These are phyloP conservation scores for Physaria fendleri DNA, from an alignment of 345 rosid species.

Conservation along the genomic window DNA sequence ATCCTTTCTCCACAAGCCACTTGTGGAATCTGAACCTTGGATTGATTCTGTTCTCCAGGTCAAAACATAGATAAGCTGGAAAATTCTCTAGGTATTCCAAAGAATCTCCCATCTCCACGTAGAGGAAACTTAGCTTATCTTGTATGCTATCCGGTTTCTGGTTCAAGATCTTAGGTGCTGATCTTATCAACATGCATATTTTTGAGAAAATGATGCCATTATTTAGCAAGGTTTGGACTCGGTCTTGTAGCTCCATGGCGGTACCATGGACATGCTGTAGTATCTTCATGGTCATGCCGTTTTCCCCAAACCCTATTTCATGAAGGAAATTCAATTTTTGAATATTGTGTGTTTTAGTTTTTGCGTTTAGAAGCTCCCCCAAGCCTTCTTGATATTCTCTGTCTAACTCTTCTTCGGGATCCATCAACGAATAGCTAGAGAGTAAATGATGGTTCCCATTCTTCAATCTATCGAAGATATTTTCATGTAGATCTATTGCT, in stretches of 20 bases:
- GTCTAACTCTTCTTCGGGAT: slow-evolving; percentile 41
- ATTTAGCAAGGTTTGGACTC: slow-evolving; percentile 39
- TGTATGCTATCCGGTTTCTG: slow-evolving; percentile 46
- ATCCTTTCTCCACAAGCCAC: slow-evolving; percentile 50
- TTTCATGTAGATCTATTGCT: slow-evolving; percentile 35
- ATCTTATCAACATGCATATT: slow-evolving; percentile 36
- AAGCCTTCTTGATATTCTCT: slow-evolving; percentile 36
- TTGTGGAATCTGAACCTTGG: slow-evolving; percentile 49
- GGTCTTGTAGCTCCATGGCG: slow-evolving; percentile 39
- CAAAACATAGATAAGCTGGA: slow-evolving; percentile 55
- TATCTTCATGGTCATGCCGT: slow-evolving; percentile 41
- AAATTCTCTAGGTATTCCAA: slow-evolving; percentile 41
- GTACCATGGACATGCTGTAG: slow-evolving; percentile 47
- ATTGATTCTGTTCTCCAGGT: slow-evolving; percentile 56
- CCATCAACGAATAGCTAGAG: slow-evolving; percentile 34
- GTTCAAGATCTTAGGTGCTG: slow-evolving; percentile 50
- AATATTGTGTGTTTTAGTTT: slow-evolving; percentile 35
- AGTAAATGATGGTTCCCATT: slow-evolving; percentile 41
- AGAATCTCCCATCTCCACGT: slow-evolving; percentile 40
- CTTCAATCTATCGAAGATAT: slow-evolving; percentile 43
- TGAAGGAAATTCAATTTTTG: slow-evolving; percentile 51
- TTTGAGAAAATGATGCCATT: slow-evolving; percentile 48
- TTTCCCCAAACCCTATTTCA: slow-evolving; percentile 59
- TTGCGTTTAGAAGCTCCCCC: slow-evolving; percentile 34
- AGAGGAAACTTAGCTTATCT: slow-evolving; percentile 44